Evolutionary conservation across 495 filamentous ascomycete species (phyloP), one percentile per base, ranked within the genome.

Genomic region (Elaphomyces granulatus): DNA sequence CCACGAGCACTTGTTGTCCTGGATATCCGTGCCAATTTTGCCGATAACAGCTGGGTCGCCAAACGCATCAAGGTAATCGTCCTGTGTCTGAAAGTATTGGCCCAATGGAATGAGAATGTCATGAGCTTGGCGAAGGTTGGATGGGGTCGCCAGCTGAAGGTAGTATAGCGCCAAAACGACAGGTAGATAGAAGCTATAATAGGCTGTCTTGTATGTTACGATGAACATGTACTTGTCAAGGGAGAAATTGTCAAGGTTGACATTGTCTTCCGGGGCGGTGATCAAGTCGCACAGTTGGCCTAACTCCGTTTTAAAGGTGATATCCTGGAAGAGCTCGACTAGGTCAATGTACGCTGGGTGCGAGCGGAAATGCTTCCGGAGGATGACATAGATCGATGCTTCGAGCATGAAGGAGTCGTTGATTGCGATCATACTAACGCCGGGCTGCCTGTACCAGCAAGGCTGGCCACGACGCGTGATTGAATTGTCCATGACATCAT

Each of bases 1-100:
- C 90, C 90, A 98, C 4, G 81, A 87, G 71, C 90, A 98, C 70
- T 98, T 98, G 74, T 98, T 98, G 60, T 98, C 90, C 67, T 84
- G 74, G 55, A 98, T 98, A 54, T 98, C 90, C 44, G 92, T 98
- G 39, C 90, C 90, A 47, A 98, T 92, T 75, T 98, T 98, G 53
- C 90, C 90, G 52, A 98, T 90, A 83, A 93, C 72, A 21, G 81
- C 76, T 17, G 90, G 87, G 50, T 87, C 78, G 45, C 90, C 92
- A 48, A 86, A 98, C 61, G 85, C 87, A 68, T 98, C 92, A 32
- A 98, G 82, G 68, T 87, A 98, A 71, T 98, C 92, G 54, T 98
- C 90, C 63, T 96, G 90, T 47, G 93, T 74, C 61, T 98, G 90
- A 75, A 98, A 98, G 70, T 96, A 98, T 63, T 95, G 87, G 48